phyloP scores from a whole-genome alignment of 139 green algal species.

The Edaphochlamys debaryana region DNA sequence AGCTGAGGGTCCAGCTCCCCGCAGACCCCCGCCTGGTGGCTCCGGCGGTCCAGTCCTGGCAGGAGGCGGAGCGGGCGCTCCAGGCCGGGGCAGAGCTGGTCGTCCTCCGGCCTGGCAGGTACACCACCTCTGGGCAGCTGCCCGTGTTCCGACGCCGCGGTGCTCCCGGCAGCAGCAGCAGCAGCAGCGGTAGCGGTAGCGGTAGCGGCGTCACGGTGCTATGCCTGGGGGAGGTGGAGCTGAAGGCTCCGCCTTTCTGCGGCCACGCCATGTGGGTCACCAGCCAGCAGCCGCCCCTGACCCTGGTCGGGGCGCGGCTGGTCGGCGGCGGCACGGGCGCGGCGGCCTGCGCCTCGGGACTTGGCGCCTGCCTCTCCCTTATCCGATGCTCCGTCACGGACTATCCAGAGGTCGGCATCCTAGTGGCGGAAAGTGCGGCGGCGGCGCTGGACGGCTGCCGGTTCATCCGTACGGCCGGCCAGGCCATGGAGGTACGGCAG shows the following conservation, averaged over 20 bases:
- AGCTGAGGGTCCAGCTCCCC: slow-evolving; percentile 5
- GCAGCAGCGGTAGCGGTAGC: not conserved
- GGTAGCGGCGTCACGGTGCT: slow-evolving; percentile 41
- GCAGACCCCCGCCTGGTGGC: not conserved
- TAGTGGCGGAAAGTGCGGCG: not conserved
- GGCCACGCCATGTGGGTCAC: not conserved
- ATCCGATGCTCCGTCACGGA: slow-evolving; percentile 28
- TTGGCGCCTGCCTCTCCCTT: not conserved
- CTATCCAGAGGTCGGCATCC: slow-evolving; percentile 30
- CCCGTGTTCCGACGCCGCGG: no score
- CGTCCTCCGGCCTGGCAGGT: slow-evolving; percentile 31
- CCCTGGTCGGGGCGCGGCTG: slow-evolving; percentile 15
- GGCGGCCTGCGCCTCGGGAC: slow-evolving; percentile 20
- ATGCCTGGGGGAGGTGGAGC: not conserved
- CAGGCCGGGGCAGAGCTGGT: not conserved
- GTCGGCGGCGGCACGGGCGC: slow-evolving; percentile 9
- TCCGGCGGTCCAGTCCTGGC: not conserved
- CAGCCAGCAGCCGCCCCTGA: not conserved
- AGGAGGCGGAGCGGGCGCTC: not conserved
- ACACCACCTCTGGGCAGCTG: not conserved
- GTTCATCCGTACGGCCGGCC: not conserved
- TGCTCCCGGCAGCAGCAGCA: not conserved
- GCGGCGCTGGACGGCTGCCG: slow-evolving; percentile 21
- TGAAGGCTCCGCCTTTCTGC: not conserved
- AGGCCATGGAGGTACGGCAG: slow-evolving; percentile 43